Evolutionary conservation across 257 asterid species (phyloP).

Genomic region (Solanum pimpinellifolium): DNA sequence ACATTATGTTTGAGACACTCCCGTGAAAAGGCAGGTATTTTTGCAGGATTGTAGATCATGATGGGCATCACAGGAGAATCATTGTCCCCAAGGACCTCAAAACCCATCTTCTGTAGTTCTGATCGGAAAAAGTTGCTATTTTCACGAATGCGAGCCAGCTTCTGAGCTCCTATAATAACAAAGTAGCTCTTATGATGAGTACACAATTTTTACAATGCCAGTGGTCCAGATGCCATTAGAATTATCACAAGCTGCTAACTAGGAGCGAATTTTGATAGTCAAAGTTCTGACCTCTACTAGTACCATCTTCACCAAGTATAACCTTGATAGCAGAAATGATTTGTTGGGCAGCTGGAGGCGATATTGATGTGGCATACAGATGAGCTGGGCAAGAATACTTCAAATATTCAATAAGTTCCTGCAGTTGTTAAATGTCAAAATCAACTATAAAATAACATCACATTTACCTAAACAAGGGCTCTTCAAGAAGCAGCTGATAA

Average conservation of each 20-base stretch:
- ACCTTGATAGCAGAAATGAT: conserved; percentile 82
- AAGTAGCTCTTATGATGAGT: neutral
- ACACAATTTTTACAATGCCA: neutral
- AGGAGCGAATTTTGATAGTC: neutral
- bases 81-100: conserved; percentile 95
- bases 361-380: conserved; percentile 86
- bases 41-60: conserved; percentile 93
- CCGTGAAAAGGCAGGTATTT: conserved; percentile 95
- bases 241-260: neutral
- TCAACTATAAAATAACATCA: neutral
- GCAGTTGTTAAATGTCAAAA: conserved; percentile 6
- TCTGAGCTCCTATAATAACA: conserved; percentile 64
- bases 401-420: conserved; percentile 84
- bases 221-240: neutral
- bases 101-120: conserved; percentile 94
- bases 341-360: conserved; percentile 97
- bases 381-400: conserved; percentile 93
- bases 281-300: conserved; percentile 67
- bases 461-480: neutral
- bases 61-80: conserved; percentile 99
- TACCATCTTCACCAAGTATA: conserved; percentile 95
- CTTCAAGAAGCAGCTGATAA: neutral
- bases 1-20: conserved; percentile 88
- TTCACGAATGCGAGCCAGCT: conserved; percentile 82
- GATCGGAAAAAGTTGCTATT: conserved; percentile 89